Evolutionary conservation across 106 monocot genomes (phyloP).

Genomic region (Phalaenopsis aphrodite): DNA sequence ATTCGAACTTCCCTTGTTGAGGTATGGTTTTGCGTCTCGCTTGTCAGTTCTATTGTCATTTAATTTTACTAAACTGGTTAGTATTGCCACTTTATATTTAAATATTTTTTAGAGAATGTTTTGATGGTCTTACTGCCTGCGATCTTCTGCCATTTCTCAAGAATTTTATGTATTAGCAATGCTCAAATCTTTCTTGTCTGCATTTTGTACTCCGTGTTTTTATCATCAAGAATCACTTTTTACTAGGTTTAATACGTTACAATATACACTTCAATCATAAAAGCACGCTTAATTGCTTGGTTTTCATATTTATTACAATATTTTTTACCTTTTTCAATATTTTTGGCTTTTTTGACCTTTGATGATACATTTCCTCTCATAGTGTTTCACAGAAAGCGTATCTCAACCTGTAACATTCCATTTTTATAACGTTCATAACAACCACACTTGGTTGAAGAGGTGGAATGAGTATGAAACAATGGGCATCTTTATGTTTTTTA

Average conservation of each 20-base stretch:
- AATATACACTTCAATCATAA: neutral
- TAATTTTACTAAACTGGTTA: neutral
- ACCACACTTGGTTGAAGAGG: neutral
- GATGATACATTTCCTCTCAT: neutral
- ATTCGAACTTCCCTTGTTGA: slow-evolving; percentile 40
- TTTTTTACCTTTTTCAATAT: too few relatives aligned
- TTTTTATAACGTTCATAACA: neutral
- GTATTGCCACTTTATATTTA: neutral
- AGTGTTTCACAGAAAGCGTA: neutral
- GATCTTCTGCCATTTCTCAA: neutral
- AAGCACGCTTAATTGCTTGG: neutral
- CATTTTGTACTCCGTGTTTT: neutral
- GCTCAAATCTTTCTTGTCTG: neutral
- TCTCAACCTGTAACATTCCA: neutral
- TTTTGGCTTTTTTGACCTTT: neutral
- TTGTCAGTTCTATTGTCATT: neutral
- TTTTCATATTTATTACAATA: neutral
- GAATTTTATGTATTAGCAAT: neutral
- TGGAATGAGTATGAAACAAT: neutral
- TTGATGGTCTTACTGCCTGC: neutral
- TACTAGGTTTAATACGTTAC: neutral
- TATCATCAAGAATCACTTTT: neutral
- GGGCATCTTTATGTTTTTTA: neutral
- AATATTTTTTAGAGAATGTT: neutral
- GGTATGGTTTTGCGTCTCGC: slow-evolving; percentile 16